Evolutionary conservation across 2,329 filamentous ascomycete genomes (phyloP), one percentile per base, ranked within the genome.

Genomic region (Penicillium polonicum): DNA sequence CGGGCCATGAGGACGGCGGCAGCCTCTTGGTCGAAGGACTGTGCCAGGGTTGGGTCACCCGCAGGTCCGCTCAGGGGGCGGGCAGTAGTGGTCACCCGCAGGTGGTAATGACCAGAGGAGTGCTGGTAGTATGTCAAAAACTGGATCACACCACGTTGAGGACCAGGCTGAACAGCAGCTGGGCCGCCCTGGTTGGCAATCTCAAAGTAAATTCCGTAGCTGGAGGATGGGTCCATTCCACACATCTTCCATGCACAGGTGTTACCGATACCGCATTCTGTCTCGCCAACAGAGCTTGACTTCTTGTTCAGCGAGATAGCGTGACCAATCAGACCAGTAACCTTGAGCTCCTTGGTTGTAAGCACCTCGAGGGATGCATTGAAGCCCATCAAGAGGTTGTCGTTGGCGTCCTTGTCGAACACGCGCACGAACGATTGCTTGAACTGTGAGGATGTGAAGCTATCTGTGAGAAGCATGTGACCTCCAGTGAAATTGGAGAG

Each of bases 191-290:
- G 94, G 68, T 90, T 91, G 46, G 94, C 93, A 72, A 99, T 95
- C 76, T 99, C 94, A 68, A 97, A 99, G 78, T 97, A 99, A 62
- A 99, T 85, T 60, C 92, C 94, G 69, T 97, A 97, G 70, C 92
- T 97, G 33, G 94, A 87, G 55, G 87, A 89, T 12, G 94, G 94
- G 68, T 97, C 92, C 65, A 99, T 97, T 65, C 92, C 92, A 70
- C 94, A 97, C 93, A 99, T 97, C 79, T 99, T 99, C 94, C 94
- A 99, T 3, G 92, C 93, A 76, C 93, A 97, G 0, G 94, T 99
- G 73, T 97, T 97, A 64, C 94, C 94, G 68, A 99, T 97, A 70
- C 94, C 94, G 69, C 93, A 97, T 74, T 99, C 94, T 0, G 94
- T 97, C 79, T 99, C 94, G 52, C 94, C 94, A 13, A 99, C 94